Evolutionary conservation across 768 basidiomycete species (phyloP).

Genomic region (Lentinula aciculospora): DNA sequence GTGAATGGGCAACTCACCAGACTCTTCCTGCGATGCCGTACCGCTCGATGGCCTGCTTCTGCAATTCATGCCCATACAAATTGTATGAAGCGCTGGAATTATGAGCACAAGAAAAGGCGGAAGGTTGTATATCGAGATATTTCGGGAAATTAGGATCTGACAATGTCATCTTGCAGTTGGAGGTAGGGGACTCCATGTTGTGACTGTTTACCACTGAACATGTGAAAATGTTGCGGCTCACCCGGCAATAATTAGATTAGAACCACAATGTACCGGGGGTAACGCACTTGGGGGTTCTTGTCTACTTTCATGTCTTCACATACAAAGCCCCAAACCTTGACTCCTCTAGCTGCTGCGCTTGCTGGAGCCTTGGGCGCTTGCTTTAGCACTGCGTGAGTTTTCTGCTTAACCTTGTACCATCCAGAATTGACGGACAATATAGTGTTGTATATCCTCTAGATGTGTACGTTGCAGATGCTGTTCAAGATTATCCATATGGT

Average conservation of each 20-base stretch:
- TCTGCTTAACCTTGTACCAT: not conserved
- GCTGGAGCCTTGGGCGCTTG: constrained; percentile 93
- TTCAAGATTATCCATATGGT: not conserved
- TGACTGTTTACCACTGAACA: not conserved
- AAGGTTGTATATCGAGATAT: constrained; percentile 29
- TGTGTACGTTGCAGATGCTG: constrained; percentile 51
- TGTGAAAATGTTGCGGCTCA: constrained; percentile 3
- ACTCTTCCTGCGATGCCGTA: constrained; percentile 86
- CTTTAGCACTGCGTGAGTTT: constrained; percentile 87
- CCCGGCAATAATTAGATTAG: constrained; percentile 10
- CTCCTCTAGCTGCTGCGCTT: constrained; percentile 84
- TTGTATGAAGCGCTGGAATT: not conserved
- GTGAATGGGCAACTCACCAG: constrained; percentile 51
- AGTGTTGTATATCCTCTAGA: constrained; percentile 95
- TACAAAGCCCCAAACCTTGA: constrained; percentile 62
- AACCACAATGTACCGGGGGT: constrained; percentile 8
- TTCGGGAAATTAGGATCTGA: constrained; percentile 35
- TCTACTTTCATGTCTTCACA: constrained; percentile 36
- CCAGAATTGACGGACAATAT: constrained; percentile 4
- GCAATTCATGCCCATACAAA: constrained; percentile 19
- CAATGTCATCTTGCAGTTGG: no score
- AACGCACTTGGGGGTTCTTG: constrained; percentile 15
- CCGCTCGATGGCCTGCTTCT: constrained; percentile 53
- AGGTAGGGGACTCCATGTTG: not conserved
- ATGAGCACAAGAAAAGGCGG: constrained; percentile 19